A percentile compares a stretch with the other conserved stretches of the same genome.
Evolutionary conservation across 768 basidiomycete genomes (phyloP).

Genomic region (Lepiota brunneoincarnata): DNA sequence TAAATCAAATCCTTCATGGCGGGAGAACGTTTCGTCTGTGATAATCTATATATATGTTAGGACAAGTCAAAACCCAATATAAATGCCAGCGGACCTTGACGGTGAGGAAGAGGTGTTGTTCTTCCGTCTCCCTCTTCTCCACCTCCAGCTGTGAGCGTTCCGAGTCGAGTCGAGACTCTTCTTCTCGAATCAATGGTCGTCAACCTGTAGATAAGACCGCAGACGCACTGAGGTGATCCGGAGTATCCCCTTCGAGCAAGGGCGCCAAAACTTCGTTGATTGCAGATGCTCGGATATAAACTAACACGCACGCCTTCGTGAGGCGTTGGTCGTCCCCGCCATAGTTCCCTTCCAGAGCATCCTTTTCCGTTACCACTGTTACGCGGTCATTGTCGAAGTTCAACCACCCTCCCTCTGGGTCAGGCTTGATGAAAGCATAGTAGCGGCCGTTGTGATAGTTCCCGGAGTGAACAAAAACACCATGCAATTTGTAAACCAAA

Average conservation of each 20-base stretch:
- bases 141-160: conserved; percentile 90
- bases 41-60: conserved; percentile 56
- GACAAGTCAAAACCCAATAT: not conserved
- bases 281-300: conserved; percentile 87
- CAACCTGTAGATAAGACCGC: not conserved
- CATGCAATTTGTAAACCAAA: conserved; percentile 94
- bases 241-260: conserved; percentile 91
- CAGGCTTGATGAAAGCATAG: conserved; percentile 98
- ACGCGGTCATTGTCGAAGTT: conserved; percentile 99
- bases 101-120: conserved; percentile 96
- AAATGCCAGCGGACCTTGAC: conserved; percentile 61
- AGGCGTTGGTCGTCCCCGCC: conserved; percentile 99
- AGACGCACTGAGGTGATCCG: conserved; percentile 84
- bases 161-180: conserved; percentile 89
- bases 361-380: conserved; percentile 95
- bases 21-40: conserved; percentile 90
- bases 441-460: conserved; percentile 99
- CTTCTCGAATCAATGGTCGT: not conserved
- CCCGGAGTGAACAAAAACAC: conserved; percentile 97
- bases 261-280: conserved; percentile 85
- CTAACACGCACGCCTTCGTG: conserved; percentile 99
- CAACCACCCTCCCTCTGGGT: conserved; percentile 92
- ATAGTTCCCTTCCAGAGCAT: conserved; percentile 98
- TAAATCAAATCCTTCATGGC: conserved; percentile 96
- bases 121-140: conserved; percentile 94